Evolutionary conservation across 2,329 filamentous ascomycete species (phyloP), one percentile per base, ranked within the genome.

Genomic region (Sporothrix dimorphospora): DNA sequence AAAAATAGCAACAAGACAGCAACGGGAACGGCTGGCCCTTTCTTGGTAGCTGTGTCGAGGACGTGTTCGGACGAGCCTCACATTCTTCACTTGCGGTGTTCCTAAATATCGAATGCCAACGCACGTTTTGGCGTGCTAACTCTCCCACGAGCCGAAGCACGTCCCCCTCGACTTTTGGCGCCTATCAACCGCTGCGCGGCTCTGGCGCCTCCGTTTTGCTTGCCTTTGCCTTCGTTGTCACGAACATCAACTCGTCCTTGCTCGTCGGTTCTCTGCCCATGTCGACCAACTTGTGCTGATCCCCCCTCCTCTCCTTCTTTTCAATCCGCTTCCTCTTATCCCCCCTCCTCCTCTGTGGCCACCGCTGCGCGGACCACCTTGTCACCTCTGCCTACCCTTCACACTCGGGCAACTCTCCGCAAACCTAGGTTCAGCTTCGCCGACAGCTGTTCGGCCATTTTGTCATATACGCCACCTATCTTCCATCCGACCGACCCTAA

Each of bases 241-340:
- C n/a, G 19, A 38, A 21, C 38, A 47, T 47, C 45, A 53, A 38
- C 27, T 21, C 8, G 38, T 51, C 27, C 5, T n/a, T 42, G 24
- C 9, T 27, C 7, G 6, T 42, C 7, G 11, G 3, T 2, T 57
- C 38, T 57, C 16, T 40, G 27, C 30, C 71, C 47, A 72, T 72
- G 71, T 72, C 66, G 40, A 27, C 47, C 34, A 11, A 21, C 16
- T 53, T 59, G 53, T 30, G 40, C n/a, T 70, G 71, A 49, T 47
- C 6, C 30, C 38, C 27, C 24, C 45, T 47, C 55, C 19, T n/a
- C 16, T 42, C n/a, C 55, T 24, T 21, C 51, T n/a, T 38, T 27
- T 59, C 34, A 16, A 38, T 47, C 49, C 34, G 19, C 53, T n/a
- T 57, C n/a, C 30, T 45, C 42, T 42, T 63, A 2, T 27, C n/a